Evolutionary conservation across 73 alveolate species (phyloP), one percentile per base, ranked within the genome.

Genomic region (Urostyla sp.): DNA sequence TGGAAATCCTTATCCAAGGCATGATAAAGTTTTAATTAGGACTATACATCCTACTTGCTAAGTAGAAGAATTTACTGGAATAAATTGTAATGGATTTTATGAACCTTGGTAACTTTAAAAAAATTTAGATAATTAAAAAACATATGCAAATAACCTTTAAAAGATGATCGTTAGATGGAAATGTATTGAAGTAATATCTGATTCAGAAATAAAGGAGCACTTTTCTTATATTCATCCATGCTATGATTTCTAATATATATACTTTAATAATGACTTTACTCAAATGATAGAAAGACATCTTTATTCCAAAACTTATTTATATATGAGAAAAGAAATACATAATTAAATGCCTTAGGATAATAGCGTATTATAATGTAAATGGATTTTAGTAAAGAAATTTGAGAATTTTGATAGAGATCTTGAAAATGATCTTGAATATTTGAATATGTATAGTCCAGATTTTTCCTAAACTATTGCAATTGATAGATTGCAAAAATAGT

Each of bases 161-260:
- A 20, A 43, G 2, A 3, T 48, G 3, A 30, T 63, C 21, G 44
- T 13, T 24, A n/a, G 30, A 13, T 63, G 37, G 30, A 63, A 63
- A 37, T 63, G 44, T 32, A 63, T 63, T 16, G 79, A 63, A 40
- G 44, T 63, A 5, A 63, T 4, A 24, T 43, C 20, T 40, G 60
- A 34, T 16, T 3, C 20, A 6, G 61, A 63, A 63, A 60, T 63
- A 20, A 38, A 2, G 32, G 31, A 24, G 18, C 79, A 63, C 44
- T 43, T 63, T 27, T 57, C 37, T 3, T 63, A 38, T 63, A 31
- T 38, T 27, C 60, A 38, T 38, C 79, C 79, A 1, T 2, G 38
- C 37, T 63, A 63, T 63, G 18, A 2, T 20, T 10, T 1, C 3
- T 20, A 16, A 7, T 40, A 46, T 57, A 20, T 28, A 15, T 63